Conservation (phyloP, 352 stramenopile species). For the Thraustotheca clavata region DNA sequence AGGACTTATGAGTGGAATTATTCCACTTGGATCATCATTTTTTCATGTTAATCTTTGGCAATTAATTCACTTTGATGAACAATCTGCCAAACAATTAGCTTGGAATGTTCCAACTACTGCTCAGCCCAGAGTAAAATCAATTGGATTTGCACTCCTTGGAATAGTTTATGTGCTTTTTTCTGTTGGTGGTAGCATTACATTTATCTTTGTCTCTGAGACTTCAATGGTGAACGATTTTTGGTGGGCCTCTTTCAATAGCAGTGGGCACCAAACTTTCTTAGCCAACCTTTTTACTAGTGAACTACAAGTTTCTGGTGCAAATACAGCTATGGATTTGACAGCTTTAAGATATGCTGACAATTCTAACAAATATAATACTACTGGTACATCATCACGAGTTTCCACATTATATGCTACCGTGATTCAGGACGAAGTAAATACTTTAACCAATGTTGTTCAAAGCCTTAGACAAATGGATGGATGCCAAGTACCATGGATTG, state of each 20-base stretch:
- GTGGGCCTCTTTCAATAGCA: conserved; percentile 18
- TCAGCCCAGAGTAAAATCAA: not conserved
- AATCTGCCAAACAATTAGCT: not conserved
- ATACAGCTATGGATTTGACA: not conserved
- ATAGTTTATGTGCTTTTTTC: not conserved
- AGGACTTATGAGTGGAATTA: not conserved
- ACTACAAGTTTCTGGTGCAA: no score
- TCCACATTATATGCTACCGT: not conserved
- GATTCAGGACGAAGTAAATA: conserved; percentile 12
- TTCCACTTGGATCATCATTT: not conserved
- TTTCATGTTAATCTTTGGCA: not conserved
- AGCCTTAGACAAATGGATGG: conserved; percentile 7
- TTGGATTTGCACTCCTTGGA: no score
- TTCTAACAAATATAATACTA: not conserved
- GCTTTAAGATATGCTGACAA: not conserved
- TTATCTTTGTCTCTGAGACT: not conserved
- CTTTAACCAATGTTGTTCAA: not conserved
- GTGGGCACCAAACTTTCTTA: conserved; percentile 5
- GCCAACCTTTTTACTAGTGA: not conserved
- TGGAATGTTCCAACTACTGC: not conserved
- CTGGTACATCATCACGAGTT: not conserved
- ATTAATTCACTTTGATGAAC: not conserved
- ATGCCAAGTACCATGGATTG: conserved; percentile 16
- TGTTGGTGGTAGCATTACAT: not conserved
- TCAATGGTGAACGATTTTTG: conserved; percentile 19